These are phyloP conservation scores for Thelonectria rubi DNA, from an alignment of 2,329 filamentous ascomycete genomes.

Conservation along the genomic window DNA sequence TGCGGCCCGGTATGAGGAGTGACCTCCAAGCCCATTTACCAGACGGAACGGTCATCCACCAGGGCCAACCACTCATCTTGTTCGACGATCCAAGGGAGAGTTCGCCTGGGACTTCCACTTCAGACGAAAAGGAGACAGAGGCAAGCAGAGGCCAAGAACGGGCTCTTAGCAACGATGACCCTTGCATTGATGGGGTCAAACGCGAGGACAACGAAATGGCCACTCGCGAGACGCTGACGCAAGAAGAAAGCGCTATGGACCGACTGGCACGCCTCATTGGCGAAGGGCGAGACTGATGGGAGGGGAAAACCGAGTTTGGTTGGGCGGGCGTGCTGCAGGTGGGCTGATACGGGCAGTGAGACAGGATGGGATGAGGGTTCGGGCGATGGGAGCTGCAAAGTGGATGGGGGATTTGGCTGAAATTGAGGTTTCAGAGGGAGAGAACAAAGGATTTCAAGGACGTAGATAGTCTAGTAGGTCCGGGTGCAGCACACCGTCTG, in stretches of 20 bases:
- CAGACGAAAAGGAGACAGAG: slow-evolving; percentile 9
- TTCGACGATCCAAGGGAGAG: slow-evolving; percentile 25
- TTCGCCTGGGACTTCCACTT: neutral
- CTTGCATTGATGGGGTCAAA: neutral
- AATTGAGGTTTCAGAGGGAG: neutral
- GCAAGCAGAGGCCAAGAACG: neutral
- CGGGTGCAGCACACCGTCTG: slow-evolving; percentile 1
- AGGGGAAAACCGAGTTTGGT: neutral
- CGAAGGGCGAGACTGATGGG: slow-evolving; percentile 9
- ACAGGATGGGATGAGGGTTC: neutral
- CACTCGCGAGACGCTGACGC: slow-evolving; percentile 2
- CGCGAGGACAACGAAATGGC: neutral
- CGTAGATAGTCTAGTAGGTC: neutral
- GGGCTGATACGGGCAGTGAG: neutral
- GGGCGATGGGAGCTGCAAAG: neutral
- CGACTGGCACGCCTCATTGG: slow-evolving; percentile 31
- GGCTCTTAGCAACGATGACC: neutral
- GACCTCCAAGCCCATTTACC: slow-evolving; percentile 28
- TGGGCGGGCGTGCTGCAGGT: neutral
- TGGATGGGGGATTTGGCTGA: neutral
- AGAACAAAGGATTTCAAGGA: slow-evolving; percentile 9
- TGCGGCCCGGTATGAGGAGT: slow-evolving; percentile 12
- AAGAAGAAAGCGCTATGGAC: slow-evolving; percentile 34
- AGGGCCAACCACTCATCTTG: slow-evolving; percentile 32
- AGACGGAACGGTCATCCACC: slow-evolving; percentile 33